Evolutionary conservation across 164 flowering plant genomes (phyloP).

Genomic region (Warburgia ugandensis): DNA sequence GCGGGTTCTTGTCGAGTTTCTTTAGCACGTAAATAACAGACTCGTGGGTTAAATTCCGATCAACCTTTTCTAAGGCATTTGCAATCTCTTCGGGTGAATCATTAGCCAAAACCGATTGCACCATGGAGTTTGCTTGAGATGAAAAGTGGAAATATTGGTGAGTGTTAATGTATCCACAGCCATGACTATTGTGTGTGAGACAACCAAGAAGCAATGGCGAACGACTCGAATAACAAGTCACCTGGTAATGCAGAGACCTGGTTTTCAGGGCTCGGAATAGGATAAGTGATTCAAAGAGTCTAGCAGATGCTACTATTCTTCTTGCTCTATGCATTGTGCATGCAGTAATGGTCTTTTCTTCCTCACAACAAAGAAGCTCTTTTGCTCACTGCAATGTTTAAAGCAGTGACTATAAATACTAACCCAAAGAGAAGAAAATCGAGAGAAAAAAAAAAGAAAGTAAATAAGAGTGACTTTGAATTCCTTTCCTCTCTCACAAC

Average conservation of each 20-base stretch:
- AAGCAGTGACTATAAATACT: too few species aligned
- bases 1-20: conserved; percentile 43
- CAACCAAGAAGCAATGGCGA: conserved; percentile 16
- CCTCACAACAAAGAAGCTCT: too few species aligned
- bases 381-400: too few species aligned
- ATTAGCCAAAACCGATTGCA: conserved; percentile 33
- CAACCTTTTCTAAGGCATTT: conserved; percentile 23
- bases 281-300: conserved; percentile 29
- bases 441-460: too few species aligned
- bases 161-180: not conserved
- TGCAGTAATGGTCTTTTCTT: not conserved
- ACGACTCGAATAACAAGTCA: conserved; percentile 25
- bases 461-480: too few species aligned
- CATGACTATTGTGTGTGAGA: not conserved
- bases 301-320: conserved; percentile 5
- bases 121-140: conserved; percentile 29
- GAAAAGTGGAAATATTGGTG: conserved; percentile 18
- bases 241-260: conserved; percentile 31
- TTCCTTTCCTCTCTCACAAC: too few species aligned
- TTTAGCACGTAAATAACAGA: conserved; percentile 53
- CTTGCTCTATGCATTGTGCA: not conserved
- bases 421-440: too few species aligned
- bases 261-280: conserved; percentile 18
- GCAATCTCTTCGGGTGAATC: conserved; percentile 54
- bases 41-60: conserved; percentile 42